Percentiles rank a stretch among this genome's conserved stretches.
Evolutionary conservation across 768 basidiomycete species (phyloP).

Genomic region (Termitomyces sp.): DNA sequence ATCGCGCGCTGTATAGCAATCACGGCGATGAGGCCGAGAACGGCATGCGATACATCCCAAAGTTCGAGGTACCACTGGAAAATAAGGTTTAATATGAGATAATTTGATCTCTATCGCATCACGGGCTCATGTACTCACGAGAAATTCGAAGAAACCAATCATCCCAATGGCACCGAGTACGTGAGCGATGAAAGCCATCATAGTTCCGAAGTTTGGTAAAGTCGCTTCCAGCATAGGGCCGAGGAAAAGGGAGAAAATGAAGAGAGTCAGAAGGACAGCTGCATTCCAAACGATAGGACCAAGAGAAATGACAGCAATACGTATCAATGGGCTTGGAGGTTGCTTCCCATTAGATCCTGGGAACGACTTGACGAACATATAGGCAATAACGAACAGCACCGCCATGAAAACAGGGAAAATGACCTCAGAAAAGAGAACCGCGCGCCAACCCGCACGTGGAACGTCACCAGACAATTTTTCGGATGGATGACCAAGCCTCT

Average conservation of each 20-base stretch:
- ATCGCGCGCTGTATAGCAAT: constrained; percentile 89
- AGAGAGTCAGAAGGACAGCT: constrained; percentile 77
- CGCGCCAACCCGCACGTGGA: constrained; percentile 89
- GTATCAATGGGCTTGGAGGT: constrained; percentile 81
- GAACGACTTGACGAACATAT: constrained; percentile 93
- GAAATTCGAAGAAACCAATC: constrained; percentile 94
- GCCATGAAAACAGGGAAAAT: constrained; percentile 86
- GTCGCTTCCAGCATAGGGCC: constrained; percentile 85
- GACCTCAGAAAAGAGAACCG: constrained; percentile 84
- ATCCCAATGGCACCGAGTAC: constrained; percentile 76
- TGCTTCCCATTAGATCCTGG: constrained; percentile 52
- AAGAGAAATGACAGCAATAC: constrained; percentile 88
- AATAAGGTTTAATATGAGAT: constrained; percentile 12
- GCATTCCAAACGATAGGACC: constrained; percentile 97
- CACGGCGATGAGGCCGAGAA: constrained; percentile 88
- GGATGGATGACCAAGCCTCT: constrained; percentile 92
- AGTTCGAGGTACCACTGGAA: constrained; percentile 88
- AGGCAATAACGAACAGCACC: constrained; percentile 78
- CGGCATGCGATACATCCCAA: constrained; percentile 90
- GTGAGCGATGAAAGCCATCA: constrained; percentile 91
- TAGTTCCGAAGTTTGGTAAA: constrained; percentile 86
- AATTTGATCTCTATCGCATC: neutral
- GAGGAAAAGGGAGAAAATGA: constrained; percentile 87
- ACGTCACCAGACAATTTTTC: constrained; percentile 96
- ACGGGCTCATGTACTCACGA: constrained; percentile 47